Conservation (phyloP, 2,329 filamentous ascomycete genomes). For the Nemania bipapillata region DNA sequence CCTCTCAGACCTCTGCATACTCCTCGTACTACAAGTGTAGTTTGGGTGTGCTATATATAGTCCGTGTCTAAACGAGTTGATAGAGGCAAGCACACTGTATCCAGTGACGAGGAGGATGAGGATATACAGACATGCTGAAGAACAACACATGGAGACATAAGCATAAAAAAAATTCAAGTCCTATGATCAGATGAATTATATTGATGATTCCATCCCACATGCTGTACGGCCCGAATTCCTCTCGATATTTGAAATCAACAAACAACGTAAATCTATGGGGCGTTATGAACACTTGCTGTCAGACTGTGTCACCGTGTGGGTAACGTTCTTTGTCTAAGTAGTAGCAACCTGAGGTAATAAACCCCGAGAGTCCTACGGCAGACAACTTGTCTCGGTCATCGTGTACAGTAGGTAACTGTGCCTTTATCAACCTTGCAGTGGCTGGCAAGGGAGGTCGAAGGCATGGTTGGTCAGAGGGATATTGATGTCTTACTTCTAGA, state of each 20-base stretch:
- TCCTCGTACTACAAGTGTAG: no score
- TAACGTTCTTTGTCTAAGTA: background rate
- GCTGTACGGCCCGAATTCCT: background rate
- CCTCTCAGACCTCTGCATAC: background rate
- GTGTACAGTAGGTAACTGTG: background rate
- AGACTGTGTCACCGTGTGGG: constrained; percentile 8
- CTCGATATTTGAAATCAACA: constrained; percentile 16
- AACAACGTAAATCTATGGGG: background rate
- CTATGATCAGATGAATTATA: background rate
- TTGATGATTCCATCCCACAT: background rate
- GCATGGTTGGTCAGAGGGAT: no score
- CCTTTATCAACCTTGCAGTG: background rate
- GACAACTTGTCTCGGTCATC: background rate
- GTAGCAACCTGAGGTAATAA: constrained; percentile 1
- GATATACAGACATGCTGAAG: background rate
- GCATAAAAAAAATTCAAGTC: background rate
- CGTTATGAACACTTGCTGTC: background rate
- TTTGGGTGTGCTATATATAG: background rate
- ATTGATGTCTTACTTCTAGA: no score
- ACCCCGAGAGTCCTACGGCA: constrained; percentile 19
- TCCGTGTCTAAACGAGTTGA: background rate
- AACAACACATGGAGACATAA: background rate
- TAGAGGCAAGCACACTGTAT: background rate
- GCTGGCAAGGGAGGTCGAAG: background rate
- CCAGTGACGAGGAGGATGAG: background rate